Base-by-base conservation (phyloP, 352 stramenopile species). In the Phytophthora sp. region DNA sequence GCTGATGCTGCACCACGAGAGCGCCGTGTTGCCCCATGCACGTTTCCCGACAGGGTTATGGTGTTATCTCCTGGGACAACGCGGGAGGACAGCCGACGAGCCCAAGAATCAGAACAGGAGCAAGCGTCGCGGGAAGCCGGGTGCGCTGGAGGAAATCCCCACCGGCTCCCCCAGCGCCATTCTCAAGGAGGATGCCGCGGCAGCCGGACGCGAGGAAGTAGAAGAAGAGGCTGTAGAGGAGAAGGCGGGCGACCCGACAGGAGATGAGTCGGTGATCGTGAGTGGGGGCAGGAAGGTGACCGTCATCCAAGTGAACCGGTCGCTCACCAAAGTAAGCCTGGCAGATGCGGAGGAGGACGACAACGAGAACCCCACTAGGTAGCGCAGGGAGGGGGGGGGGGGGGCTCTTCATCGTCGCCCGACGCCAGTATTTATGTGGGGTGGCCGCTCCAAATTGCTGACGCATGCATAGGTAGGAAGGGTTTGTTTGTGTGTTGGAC, bases 31-130 rank as follows among this genome's bases (percentile, higher is more conserved):
- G 20, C 27, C 70, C 21, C 74, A 49, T 75, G 72, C 41, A 80
- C 72, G 12, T 92, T 92, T 49, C 79, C 81, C 45, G 83, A 92
- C 66, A 81, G 83, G 48, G 90, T 92, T 58, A 88, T 74, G 20
- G 83, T 92, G 11, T 66, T 21, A 92, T 92, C 35, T 90, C 79
- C 27, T 67, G 76, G 2, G 73, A 92, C 45, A 79, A 92, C 20
- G 77, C 84, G 54, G 83, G 83, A 38, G 88, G 38, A 60, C 30
- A n/a, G 45, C 54, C 15, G 64, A 66, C 13, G 52, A 59, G 30
- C 28, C 23, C 1, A 45, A 55, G 15, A 50, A 4, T n/a, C 21
- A 31, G 30, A 17, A 43, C 21, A n/a, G n/a, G 24, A 62, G n/a
- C 15, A 48, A 51, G 4, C 26, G 17, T 30, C 42, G 21, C 31